Conservation (phyloP, 2,329 filamentous ascomycete species). For the Coccinonectria pachysandricola region DNA sequence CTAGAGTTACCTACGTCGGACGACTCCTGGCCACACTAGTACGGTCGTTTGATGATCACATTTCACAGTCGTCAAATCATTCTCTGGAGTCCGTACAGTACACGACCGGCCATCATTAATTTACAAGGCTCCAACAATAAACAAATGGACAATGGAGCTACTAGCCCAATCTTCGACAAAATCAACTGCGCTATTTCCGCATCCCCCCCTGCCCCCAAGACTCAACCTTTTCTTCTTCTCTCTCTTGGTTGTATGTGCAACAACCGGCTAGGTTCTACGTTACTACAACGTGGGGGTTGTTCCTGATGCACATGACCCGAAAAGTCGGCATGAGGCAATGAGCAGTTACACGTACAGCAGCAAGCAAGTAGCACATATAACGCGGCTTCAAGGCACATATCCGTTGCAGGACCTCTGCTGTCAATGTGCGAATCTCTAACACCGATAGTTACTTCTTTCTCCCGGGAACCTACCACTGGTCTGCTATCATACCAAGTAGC, state of each 20-base stretch:
- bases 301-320: constrained; percentile 11
- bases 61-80: constrained; percentile 14
- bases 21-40: constrained; percentile 13
- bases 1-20: too few relatives aligned
- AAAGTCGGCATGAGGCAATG: constrained; percentile 5
- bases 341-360: constrained; percentile 5
- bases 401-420: constrained; percentile 5
- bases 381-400: constrained; percentile 9
- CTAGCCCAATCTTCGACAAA: constrained; percentile 3
- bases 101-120: constrained; percentile 7
- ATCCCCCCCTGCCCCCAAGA: constrained; percentile 11
- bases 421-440: constrained; percentile 1
- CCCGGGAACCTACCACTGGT: too few relatives aligned
- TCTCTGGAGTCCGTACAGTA: constrained; percentile 14
- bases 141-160: constrained; percentile 13
- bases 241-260: constrained; percentile 15
- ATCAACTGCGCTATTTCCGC: constrained; percentile 12
- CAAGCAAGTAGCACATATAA: constrained; percentile 4
- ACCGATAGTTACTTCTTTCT: background rate
- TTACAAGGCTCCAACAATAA: too few relatives aligned
- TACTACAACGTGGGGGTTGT: constrained; percentile 10
- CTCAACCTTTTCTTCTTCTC: constrained; percentile 13
- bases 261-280: constrained; percentile 11
- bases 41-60: constrained; percentile 16
- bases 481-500: too few relatives aligned